A percentile compares a stretch with the other conserved stretches of the same genome.
Evolutionary conservation across 495 filamentous ascomycete genomes (phyloP).

Genomic region (Bathelium albidoporum): DNA sequence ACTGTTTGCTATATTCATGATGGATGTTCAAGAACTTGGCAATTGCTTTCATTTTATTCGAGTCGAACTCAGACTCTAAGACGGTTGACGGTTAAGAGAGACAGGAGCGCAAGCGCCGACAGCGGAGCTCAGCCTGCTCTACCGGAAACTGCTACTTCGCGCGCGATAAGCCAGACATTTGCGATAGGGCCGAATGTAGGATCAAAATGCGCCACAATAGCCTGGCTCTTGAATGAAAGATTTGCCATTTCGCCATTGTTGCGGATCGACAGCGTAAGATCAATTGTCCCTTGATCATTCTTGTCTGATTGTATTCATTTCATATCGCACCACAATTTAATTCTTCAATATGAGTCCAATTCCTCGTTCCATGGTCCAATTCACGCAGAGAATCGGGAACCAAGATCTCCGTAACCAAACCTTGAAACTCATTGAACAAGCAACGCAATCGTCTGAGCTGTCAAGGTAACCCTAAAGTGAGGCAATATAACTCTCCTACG

Average conservation of each 20-base stretch:
- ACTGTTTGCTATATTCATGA: too few relatives aligned
- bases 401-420: neutral
- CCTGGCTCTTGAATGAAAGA: neutral
- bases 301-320: neutral
- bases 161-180: neutral
- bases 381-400: neutral
- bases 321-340: neutral
- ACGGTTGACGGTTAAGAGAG: too few relatives aligned
- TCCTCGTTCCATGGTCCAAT: neutral
- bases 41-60: too few relatives aligned
- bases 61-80: too few relatives aligned
- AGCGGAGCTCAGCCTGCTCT: too few relatives aligned
- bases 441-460: neutral
- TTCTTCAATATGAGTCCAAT: neutral
- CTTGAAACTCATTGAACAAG: neutral
- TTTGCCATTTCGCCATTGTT: neutral
- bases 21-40: too few relatives aligned
- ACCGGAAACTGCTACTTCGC: neutral
- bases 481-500: neutral
- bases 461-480: neutral
- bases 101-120: too few relatives aligned
- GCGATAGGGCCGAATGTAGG: neutral
- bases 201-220: neutral
- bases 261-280: neutral
- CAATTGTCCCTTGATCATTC: neutral